These are phyloP conservation scores for Suillus sp. DNA, from an alignment of 768 basidiomycete genomes.

Conservation along the genomic window DNA sequence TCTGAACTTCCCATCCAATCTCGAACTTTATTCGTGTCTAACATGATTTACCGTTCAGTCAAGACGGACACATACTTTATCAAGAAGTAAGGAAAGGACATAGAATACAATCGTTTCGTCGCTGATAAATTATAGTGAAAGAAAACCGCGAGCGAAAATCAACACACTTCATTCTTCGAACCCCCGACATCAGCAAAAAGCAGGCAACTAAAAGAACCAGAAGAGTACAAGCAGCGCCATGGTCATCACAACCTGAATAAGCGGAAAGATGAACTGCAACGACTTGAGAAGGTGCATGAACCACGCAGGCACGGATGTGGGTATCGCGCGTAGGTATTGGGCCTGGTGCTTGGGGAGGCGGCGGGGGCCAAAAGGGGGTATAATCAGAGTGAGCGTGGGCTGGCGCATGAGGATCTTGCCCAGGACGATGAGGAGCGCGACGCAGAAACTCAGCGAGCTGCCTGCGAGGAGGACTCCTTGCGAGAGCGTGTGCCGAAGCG, in stretches of 20 bases:
- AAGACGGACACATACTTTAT: background rate
- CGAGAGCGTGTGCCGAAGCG: background rate
- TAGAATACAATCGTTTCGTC: too few relatives aligned
- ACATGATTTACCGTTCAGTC: background rate
- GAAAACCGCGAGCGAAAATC: background rate
- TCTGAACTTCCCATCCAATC: background rate
- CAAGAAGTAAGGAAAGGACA: background rate
- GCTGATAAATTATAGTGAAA: background rate
- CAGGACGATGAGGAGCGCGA: background rate
- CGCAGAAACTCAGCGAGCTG: background rate
- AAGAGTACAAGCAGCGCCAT: background rate
- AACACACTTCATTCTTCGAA: background rate
- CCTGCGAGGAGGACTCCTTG: background rate
- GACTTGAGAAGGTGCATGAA: background rate
- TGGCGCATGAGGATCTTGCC: conserved; percentile 1
- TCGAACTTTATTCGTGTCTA: background rate
- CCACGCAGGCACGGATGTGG: background rate
- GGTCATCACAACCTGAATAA: background rate
- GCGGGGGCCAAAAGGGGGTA: background rate
- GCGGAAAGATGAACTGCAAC: background rate
- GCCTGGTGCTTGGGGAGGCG: background rate
- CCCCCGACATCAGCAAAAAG: background rate
- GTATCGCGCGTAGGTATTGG: background rate
- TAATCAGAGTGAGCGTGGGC: background rate
- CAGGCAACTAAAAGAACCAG: background rate